Conservation (phyloP, 805 yeast species). For the Candida maltosa region DNA sequence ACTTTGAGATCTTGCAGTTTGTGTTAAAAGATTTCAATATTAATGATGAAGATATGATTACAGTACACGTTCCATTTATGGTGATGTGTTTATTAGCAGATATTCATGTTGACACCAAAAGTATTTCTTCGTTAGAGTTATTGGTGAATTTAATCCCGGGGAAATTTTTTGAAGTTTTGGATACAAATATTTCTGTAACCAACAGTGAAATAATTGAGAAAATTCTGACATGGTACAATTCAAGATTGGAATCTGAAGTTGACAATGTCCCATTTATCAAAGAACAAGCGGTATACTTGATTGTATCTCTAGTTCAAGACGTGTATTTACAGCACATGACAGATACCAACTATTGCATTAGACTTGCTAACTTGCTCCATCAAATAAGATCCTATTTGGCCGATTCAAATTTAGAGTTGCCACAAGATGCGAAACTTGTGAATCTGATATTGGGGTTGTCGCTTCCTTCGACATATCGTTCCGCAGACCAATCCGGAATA, state of each 20-base stretch:
- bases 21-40: conserved; percentile 65
- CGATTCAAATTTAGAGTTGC: too few relatives aligned
- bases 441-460: background rate
- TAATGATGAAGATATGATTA: conserved; percentile 82
- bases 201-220: conserved; percentile 13
- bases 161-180: conserved; percentile 42
- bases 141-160: conserved; percentile 59
- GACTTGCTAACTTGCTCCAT: too few relatives aligned
- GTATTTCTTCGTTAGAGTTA: conserved; percentile 39
- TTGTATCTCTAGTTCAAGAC: conserved; percentile 15
- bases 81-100: conserved; percentile 45
- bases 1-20: conserved; percentile 46
- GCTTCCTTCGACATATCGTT: too few relatives aligned
- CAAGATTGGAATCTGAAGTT: conserved; percentile 3
- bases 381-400: too few relatives aligned
- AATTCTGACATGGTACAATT: conserved; percentile 16
- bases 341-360: conserved; percentile 12
- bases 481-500: conserved; percentile 7
- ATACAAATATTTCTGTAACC: background rate
- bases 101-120: conserved; percentile 13
- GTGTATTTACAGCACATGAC: conserved; percentile 15
- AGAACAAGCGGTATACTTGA: conserved; percentile 13
- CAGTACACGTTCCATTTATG: conserved; percentile 71
- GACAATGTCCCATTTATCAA: conserved; percentile 13
- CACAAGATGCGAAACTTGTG: too few relatives aligned